Base-by-base conservation (phyloP, 495 filamentous ascomycete species). In the Hypoxylon lenormandii region DNA sequence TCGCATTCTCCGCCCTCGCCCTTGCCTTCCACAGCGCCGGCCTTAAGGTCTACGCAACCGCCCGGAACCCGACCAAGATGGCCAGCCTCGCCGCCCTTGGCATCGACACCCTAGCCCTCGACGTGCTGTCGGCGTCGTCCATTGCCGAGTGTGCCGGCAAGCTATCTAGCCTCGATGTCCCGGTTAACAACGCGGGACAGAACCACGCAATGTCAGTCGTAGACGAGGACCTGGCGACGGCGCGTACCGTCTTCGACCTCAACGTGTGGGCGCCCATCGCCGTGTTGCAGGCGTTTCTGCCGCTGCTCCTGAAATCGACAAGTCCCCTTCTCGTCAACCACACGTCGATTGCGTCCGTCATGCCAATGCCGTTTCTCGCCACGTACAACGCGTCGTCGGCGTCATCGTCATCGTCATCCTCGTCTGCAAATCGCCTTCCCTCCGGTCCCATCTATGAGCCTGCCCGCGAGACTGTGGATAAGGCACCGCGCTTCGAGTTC, bases 161-260 rank as follows among this genome's bases (percentile, higher is more conserved):
- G 2, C 74, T 80, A 13, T 63, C 76, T 6, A 72, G 67, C 19
- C 75, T 86, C 5, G 77, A 81, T 40, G 72, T 80, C 36, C 74
- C 86, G 4, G 74, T 86, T 12, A 86, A 86, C 56, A 85, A 85
- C 61, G 81, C 82, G 49, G 83, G 80, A 8, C 28, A 37, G 60
- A 52, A 30, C 72, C 70, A n/a, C 58, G 55, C 46, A n/a, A n/a
- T n/a, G n/a, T n/a, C 60, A 77, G 77, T 66, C 79, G 23, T 2
- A 26, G 23, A 2, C 23, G 5, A 26, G 23, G 23, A 26, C 23
- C 23, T n/a, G n/a, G 73, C 77, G 1, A 66, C 63, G 4, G 80
- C 75, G 0, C 78, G 77, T 61, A 66, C 74, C 0, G 62, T 84
- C 3, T 86, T 80, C 52, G 78, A 86, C 10, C 70, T 78, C 40